Base-by-base conservation (phyloP, 129 eudicot genomes). In the Dittrichia graveolens region DNA sequence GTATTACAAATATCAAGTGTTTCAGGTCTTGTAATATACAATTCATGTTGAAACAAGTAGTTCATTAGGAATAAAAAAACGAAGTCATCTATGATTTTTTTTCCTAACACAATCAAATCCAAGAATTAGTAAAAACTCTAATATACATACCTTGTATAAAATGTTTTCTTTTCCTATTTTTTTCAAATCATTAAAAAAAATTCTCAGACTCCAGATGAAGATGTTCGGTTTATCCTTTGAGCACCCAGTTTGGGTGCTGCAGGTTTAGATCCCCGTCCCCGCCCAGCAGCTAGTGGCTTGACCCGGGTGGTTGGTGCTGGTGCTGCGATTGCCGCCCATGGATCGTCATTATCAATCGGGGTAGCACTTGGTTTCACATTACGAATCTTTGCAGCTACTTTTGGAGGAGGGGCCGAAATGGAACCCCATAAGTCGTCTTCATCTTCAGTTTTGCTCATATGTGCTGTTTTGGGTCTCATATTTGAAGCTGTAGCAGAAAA, bases 321-420 rank as follows among this genome's bases (percentile, higher is more conserved):
- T 49, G 97, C 96, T 65, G 97, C 97, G 75, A 91, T 91, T 42
- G 97, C 86, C 1, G 87, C 96, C 97, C 97, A 91, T 4, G 91
- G 91, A 59, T 91, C 97, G 54, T 88, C 89, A 0, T 85, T 83
- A 45, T 84, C 88, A 8, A 56, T 50, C 5, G 76, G 7, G 72
- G 72, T 71, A 15, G 41, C 76, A 59, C 35, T 54, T 54, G 71
- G 7, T 73, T 81, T 84, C 15, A 83, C 31, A 71, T 35, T 86
- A 67, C 64, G 41, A 7, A 86, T 71, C 75, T 70, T 85, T 50
- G 86, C 78, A 61, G 83, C 56, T 6, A 40, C 66, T 76, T 72
- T 88, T 42, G 97, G 92, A 61, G 89, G 78, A 66, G 90, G 83
- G 65, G 84, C 93, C 47, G 93, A 83, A 66, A 75, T 84, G 49